phyloP scores from a whole-genome alignment of 345 rosid genomes.

The Euphorbia peplus region DNA sequence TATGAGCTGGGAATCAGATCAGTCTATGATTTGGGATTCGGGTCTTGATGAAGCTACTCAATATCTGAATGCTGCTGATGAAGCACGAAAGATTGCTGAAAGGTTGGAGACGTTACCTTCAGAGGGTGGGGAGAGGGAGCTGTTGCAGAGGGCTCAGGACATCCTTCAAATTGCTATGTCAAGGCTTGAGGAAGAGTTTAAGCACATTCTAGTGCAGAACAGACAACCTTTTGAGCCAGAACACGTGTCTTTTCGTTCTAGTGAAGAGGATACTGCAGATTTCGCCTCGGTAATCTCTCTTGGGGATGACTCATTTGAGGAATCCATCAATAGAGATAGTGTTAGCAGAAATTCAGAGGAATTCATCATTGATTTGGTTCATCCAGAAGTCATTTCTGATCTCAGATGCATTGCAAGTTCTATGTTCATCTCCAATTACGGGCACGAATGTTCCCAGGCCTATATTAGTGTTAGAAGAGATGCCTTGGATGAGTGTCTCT shows the following conservation, averaged over 20 bases:
- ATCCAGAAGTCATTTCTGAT: slow-evolving; percentile 56
- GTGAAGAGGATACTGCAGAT: slow-evolving; percentile 56
- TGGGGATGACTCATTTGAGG: slow-evolving; percentile 64
- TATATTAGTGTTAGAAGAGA: slow-evolving; percentile 60
- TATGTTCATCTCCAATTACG: slow-evolving; percentile 65
- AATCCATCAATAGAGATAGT: slow-evolving; percentile 48
- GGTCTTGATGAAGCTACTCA: slow-evolving; percentile 48
- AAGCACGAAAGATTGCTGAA: slow-evolving; percentile 49
- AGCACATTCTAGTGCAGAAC: slow-evolving; percentile 61
- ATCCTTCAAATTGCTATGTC: slow-evolving; percentile 81
- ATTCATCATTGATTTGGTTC: slow-evolving; percentile 56
- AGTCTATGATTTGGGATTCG: slow-evolving; percentile 72
- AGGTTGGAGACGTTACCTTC: slow-evolving; percentile 41
- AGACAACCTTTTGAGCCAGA: slow-evolving; percentile 68
- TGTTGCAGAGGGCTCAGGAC: slow-evolving; percentile 61
- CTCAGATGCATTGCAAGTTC: slow-evolving; percentile 64
- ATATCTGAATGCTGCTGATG: slow-evolving; percentile 58
- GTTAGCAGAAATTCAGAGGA: slow-evolving; percentile 57
- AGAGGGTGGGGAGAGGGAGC: slow-evolving; percentile 33
- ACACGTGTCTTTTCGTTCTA: slow-evolving; percentile 59
- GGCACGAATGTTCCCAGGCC: slow-evolving; percentile 71
- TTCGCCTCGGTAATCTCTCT: slow-evolving; percentile 49
- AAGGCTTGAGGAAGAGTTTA: slow-evolving; percentile 86
- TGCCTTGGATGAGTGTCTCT: slow-evolving; percentile 74
- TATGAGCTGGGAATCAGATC: slow-evolving; percentile 60